Base-by-base conservation (phyloP, 345 rosid species). In the Chamaenerion angustifolium region DNA sequence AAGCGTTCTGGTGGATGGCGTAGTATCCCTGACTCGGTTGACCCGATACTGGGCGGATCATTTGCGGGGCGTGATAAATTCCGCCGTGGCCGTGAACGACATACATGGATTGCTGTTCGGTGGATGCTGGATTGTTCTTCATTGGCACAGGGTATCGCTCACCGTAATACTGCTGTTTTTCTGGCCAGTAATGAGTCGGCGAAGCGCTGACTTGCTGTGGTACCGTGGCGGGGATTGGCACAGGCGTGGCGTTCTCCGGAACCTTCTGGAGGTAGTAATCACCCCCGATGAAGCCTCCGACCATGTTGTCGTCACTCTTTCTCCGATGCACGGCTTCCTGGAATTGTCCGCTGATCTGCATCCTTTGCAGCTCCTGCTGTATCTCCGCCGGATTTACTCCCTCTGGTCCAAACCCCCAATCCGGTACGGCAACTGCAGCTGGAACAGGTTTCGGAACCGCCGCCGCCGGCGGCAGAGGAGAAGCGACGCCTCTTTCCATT, bases 301-400 rank as follows among this genome's bases (percentile, higher is more conserved):
- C 55, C 15, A 61, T 10, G 45, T 62, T 74, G 0, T 71, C 78
- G 6, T 80, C 82, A 40, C 63, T 64, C 68, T 64, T 82, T 63
- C 73, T 79, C 42, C 67, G 45, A 40, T 73, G 76, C 63, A 71
- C 55, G 15, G 63, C 61, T 15, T 73, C 71, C 71, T 48, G 73
- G 77, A 43, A 57, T 60, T 46, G 65, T 64, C 82, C 79, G 49
- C 81, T 71, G 40, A 85, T 72, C 4, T 85, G 97, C 72, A 89
- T 41, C 74, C 93, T 76, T 70, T 89, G 93, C 48, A 88, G 57
- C 40, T 88, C 77, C 48, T 80, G 82, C 57, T 79, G 84, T 49
- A 83, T 64, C 46, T 79, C 82, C 41, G 52, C 60, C 14, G 77
- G 73, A 54, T 56, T 63, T 44, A 69, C 56, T 35, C 65, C 70